These are phyloP conservation scores for Saccharomyces hybrid DNA, from an alignment of 1,139 yeast genomes.

Conservation along the genomic window DNA sequence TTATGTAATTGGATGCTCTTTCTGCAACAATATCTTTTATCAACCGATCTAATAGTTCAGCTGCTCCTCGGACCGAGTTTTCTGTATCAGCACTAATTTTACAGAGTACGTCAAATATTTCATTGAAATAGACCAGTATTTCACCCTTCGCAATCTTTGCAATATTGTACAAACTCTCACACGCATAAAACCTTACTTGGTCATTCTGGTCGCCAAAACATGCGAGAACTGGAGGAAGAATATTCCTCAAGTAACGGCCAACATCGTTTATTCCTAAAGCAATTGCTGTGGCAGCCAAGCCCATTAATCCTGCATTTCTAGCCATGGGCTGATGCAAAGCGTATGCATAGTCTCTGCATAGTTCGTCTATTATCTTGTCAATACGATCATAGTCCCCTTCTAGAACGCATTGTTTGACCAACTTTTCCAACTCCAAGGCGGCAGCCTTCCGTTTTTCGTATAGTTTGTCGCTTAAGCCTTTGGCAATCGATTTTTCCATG, in stretches of 20 bases:
- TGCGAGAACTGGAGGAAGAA: slow-evolving; percentile 87
- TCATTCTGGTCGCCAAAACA: slow-evolving; percentile 97
- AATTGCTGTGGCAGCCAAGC: slow-evolving; percentile 68
- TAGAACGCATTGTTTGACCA: slow-evolving; percentile 63
- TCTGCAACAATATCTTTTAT: slow-evolving; percentile 94
- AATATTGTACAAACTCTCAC: slow-evolving; percentile 91
- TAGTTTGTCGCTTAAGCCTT: slow-evolving; percentile 81
- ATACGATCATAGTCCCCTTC: slow-evolving; percentile 64
- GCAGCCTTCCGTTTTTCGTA: slow-evolving; percentile 94
- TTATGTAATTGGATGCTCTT: slow-evolving; percentile 82
- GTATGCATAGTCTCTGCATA: slow-evolving; percentile 63
- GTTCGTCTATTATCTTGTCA: slow-evolving; percentile 56
- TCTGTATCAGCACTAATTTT: slow-evolving; percentile 88
- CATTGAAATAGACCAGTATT: slow-evolving; percentile 82
- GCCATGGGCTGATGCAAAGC: slow-evolving; percentile 74
- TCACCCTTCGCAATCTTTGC: slow-evolving; percentile 97
- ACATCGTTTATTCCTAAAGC: slow-evolving; percentile 70
- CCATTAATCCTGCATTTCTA: slow-evolving; percentile 68
- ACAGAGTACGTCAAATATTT: slow-evolving; percentile 87
- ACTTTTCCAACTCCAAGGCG: slow-evolving; percentile 79
- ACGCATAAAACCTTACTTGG: slow-evolving; percentile 90
- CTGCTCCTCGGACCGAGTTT: slow-evolving; percentile 89
- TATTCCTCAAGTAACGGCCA: slow-evolving; percentile 68
- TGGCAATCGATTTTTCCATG: slow-evolving; percentile 63
- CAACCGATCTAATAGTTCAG: slow-evolving; percentile 83